Conservation (phyloP, 768 basidiomycete genomes). For the Lactarius indigo region DNA sequence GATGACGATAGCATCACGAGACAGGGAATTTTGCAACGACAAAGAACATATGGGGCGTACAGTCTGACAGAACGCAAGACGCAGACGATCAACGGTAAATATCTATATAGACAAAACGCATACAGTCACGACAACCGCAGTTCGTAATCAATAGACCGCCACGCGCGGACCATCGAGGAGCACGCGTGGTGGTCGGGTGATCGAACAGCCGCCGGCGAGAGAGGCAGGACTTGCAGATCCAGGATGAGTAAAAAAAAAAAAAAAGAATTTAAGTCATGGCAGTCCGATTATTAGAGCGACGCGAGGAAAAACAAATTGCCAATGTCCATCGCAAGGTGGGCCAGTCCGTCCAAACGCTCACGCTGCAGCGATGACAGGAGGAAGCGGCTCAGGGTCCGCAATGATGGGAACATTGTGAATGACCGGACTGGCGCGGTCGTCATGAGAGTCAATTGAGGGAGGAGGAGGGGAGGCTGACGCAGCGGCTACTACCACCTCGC, state of each 20-base stretch:
- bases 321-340: neutral
- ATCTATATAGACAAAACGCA: neutral
- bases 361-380: conserved; percentile 26
- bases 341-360: neutral
- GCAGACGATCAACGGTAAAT: neutral
- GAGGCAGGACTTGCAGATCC: neutral
- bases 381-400: conserved; percentile 16
- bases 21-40: neutral
- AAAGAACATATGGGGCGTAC: neutral
- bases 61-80: neutral
- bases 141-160: conserved; percentile 23
- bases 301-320: neutral
- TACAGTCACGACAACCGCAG: conserved; percentile 2
- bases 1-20: neutral
- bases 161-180: conserved; percentile 10
- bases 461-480: neutral
- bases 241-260: neutral
- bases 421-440: conserved; percentile 19
- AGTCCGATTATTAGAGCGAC: conserved; percentile 5
- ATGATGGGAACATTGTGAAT: conserved; percentile 4
- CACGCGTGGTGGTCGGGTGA: conserved; percentile 21
- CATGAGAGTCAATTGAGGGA: conserved; percentile 8
- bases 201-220: neutral
- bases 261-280: neutral
- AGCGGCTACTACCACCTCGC: neutral